These are phyloP conservation scores for Pisolithus tinctorius DNA, from an alignment of 768 basidiomycete species.

Conservation along the genomic window DNA sequence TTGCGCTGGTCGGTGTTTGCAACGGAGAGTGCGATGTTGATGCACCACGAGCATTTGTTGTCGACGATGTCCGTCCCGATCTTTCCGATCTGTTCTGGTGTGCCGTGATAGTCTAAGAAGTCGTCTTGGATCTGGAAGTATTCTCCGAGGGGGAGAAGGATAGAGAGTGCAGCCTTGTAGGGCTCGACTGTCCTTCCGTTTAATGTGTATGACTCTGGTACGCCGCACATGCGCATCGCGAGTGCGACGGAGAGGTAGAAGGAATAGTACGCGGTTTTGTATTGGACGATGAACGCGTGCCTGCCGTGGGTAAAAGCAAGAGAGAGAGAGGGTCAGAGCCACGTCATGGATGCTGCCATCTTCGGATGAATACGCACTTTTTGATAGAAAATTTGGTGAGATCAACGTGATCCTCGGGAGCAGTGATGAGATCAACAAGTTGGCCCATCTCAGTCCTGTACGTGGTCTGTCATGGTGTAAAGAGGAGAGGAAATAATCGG, in stretches of 20 bases:
- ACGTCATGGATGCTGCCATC: not conserved
- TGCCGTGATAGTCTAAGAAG: constrained; percentile 87
- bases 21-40: constrained; percentile 75
- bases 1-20: constrained; percentile 50
- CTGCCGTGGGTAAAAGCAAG: constrained; percentile 31
- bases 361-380: constrained; percentile 41
- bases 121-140: constrained; percentile 99
- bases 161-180: constrained; percentile 69
- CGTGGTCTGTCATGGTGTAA: constrained; percentile 36
- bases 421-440: constrained; percentile 92
- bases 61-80: constrained; percentile 97
- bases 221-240: constrained; percentile 72
- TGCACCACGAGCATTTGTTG: constrained; percentile 97
- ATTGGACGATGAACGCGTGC: constrained; percentile 87
- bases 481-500: not conserved
- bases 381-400: constrained; percentile 81
- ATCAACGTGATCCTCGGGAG: constrained; percentile 86
- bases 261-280: constrained; percentile 97
- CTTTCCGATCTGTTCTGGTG: constrained; percentile 91
- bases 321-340: not conserved
- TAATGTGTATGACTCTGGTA: constrained; percentile 45
- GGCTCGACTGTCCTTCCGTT: constrained; percentile 40
- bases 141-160: constrained; percentile 89
- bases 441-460: constrained; percentile 97
- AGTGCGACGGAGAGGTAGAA: constrained; percentile 98